Conservation (phyloP, 805 yeast genomes). For the Kurtzmaniella fragi region DNA sequence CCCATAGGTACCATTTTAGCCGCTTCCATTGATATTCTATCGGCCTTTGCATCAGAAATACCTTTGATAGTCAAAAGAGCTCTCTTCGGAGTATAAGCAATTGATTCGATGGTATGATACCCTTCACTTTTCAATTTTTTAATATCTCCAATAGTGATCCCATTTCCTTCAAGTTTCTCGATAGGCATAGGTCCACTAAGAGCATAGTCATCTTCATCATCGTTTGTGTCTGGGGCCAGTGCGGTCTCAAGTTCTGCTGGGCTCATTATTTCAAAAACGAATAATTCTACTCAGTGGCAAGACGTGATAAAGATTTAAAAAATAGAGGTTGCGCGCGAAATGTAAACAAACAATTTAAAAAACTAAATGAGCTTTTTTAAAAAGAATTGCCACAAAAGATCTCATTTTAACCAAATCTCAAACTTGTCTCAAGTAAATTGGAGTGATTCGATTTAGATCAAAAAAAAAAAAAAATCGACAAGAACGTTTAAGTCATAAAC, state of each 20-base stretch:
- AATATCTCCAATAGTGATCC: conserved; percentile 75
- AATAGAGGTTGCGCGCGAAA: not conserved
- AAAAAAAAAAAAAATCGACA: no score
- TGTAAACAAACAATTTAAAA: conserved; percentile 2
- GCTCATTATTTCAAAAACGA: not conserved
- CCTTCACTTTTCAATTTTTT: conserved; percentile 80
- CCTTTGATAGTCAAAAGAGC: conserved; percentile 77
- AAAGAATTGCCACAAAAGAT: no score
- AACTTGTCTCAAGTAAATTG: no score
- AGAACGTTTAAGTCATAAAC: no score
- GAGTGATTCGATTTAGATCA: no score
- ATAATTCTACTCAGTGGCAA: not conserved
- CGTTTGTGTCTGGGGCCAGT: not conserved
- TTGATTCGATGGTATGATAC: conserved; percentile 81
- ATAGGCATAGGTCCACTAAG: conserved; percentile 37
- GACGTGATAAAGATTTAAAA: not conserved
- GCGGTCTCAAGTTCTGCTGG: not conserved
- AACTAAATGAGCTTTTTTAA: no score
- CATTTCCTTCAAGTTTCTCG: conserved; percentile 66
- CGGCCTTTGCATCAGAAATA: conserved; percentile 93
- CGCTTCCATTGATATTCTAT: conserved; percentile 75
- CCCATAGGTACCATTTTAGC: conserved; percentile 90
- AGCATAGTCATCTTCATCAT: conserved; percentile 32
- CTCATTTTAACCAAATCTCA: no score
- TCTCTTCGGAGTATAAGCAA: conserved; percentile 90